Evolutionary conservation across 2,329 filamentous ascomycete genomes (phyloP), one percentile per base, ranked within the genome.

Genomic region (Fusarium tanahbumbuense): DNA sequence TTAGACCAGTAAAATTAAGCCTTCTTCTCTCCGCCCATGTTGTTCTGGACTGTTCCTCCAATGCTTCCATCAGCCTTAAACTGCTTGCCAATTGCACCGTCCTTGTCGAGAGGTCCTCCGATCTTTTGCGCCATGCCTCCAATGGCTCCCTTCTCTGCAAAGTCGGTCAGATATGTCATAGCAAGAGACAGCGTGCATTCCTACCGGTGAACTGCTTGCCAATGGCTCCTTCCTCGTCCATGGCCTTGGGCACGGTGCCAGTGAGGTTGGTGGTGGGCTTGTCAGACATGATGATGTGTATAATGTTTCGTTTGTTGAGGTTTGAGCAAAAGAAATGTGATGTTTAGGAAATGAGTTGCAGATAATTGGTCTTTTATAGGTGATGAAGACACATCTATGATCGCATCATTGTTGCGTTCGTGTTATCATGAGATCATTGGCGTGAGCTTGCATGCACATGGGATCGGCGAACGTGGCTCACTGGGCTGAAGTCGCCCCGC

Each of bases 121-220:
- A 88, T 78, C 62, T 81, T 82, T 75, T 87, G 79, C 0, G 82
- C 85, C 4, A 82, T 78, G 13, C 84, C 82, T 9, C 86, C 86
- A n/a, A 88, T 76, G 0, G 81, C 79, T 20, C 86, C 86, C 8
- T 84, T 74, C 40, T 81, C 82, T 84, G 20, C 3, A 8, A 5
- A 15, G 1, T 15, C 9, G 2, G 1, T n/a, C 1, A 46, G n/a
- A 13, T 48, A 28, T 11, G 12, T 8, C 8, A 1, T 3, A 5
- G 3, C 2, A 3, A 3, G 1, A 4, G 1, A 2, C 0, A 3
- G 3, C 10, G 30, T 13, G 4, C 13, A 30, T 1, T 18, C 76
- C 49, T 75, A 84, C 83, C 82, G 6, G 84, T 88, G 72, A 88
- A 88, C 23, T 88, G 85, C 70, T 85, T 86, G 22, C 87, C 86